Evolutionary conservation across 164 flowering plant genomes (phyloP).

Genomic region (Piper longum): DNA sequence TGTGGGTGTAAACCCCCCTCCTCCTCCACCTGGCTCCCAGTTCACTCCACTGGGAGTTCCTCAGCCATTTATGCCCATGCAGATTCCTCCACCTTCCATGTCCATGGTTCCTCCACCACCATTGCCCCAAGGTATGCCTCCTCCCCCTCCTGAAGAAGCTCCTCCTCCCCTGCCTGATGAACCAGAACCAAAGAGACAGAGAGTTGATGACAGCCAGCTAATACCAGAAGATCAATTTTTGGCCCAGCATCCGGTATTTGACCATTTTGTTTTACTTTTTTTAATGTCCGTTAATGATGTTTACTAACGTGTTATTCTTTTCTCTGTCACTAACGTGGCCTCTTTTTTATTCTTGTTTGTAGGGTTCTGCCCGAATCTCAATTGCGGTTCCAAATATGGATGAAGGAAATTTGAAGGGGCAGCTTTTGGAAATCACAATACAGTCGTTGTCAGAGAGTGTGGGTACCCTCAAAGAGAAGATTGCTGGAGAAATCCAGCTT

Average conservation of each 20-base stretch:
- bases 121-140: constrained; percentile 77
- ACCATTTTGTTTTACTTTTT: no score
- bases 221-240: constrained; percentile 89
- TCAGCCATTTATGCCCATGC: constrained; percentile 38
- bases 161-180: constrained; percentile 98
- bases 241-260: constrained; percentile 71
- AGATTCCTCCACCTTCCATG: constrained; percentile 39
- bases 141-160: constrained; percentile 94
- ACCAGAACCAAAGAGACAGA: constrained; percentile 96
- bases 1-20: constrained; percentile 23
- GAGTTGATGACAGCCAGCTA: constrained; percentile 70
- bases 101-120: constrained; percentile 42
- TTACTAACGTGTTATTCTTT: background rate
- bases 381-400: constrained; percentile 82
- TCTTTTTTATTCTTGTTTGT: constrained; percentile 4
- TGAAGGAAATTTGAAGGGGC: constrained; percentile 95
- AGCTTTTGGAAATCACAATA: constrained; percentile 63
- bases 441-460: constrained; percentile 84
- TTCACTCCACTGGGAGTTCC: constrained; percentile 40
- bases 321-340: no score
- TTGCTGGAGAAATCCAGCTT: constrained; percentile 92
- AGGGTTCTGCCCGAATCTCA: constrained; percentile 74
- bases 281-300: background rate
- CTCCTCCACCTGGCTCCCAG: constrained; percentile 80
- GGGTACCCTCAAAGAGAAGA: constrained; percentile 89